Evolutionary conservation across 768 basidiomycete species (phyloP).

Genomic region (Gelatoporia subvermispora): DNA sequence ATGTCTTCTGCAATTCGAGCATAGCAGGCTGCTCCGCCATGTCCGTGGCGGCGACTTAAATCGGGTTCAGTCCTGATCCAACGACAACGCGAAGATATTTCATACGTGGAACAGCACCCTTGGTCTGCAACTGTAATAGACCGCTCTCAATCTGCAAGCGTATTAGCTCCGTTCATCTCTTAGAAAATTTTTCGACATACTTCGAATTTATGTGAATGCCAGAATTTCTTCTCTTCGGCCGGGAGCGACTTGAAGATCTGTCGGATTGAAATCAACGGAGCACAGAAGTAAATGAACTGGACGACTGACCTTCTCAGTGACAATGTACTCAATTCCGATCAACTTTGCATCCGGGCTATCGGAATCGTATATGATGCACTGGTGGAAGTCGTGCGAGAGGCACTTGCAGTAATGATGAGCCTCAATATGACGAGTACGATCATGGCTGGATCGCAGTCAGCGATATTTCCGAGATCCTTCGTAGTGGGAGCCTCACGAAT

Average conservation of each 20-base stretch:
- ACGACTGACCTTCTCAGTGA: constrained; percentile 32
- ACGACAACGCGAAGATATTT: neutral
- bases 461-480: no score
- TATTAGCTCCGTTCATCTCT: neutral
- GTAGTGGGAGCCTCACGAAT: constrained; percentile 20
- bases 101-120: constrained; percentile 22
- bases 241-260: constrained; percentile 36
- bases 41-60: constrained; percentile 27
- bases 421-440: constrained; percentile 32
- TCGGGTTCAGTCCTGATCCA: neutral
- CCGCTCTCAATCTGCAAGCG: constrained; percentile 27
- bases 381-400: constrained; percentile 33
- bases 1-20: constrained; percentile 41
- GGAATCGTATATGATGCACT: constrained; percentile 43
- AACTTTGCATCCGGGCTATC: constrained; percentile 39
- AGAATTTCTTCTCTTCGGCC: constrained; percentile 43
- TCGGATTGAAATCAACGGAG: neutral
- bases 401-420: constrained; percentile 44
- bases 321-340: constrained; percentile 51
- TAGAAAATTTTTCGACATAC: constrained; percentile 11
- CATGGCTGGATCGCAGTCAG: constrained; percentile 24
- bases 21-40: constrained; percentile 35
- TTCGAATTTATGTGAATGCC: constrained; percentile 52
- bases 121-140: constrained; percentile 28
- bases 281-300: neutral